These are phyloP conservation scores for Jacaranda mimosifolia DNA, from an alignment of 257 asterid species.

Conservation along the genomic window DNA sequence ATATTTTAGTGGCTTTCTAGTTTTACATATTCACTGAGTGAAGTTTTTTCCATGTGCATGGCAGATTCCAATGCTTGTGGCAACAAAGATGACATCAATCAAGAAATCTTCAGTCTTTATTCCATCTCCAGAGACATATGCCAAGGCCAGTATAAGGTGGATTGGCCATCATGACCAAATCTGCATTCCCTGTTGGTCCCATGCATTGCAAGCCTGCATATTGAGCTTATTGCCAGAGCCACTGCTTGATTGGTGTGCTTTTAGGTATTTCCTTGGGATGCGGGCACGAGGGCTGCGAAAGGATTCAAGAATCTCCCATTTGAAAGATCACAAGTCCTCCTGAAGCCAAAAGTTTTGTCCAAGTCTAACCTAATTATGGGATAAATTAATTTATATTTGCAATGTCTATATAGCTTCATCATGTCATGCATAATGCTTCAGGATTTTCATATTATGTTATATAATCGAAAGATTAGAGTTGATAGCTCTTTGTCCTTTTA, in stretches of 20 bases:
- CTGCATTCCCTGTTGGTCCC: constrained; percentile 52
- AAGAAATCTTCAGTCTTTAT: constrained; percentile 41
- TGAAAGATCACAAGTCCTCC: not conserved
- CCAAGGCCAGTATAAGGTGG: constrained; percentile 46
- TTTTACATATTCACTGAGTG: not conserved
- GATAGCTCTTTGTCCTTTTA: too few species aligned
- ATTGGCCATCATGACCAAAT: constrained; percentile 38
- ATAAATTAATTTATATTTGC: not conserved
- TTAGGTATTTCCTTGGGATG: constrained; percentile 32
- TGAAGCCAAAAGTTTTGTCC: not conserved
- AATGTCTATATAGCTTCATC: too few species aligned
- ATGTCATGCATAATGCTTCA: too few species aligned
- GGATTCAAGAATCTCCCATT: constrained; percentile 14
- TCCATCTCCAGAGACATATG: constrained; percentile 43
- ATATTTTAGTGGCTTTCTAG: too few species aligned
- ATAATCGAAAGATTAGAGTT: too few species aligned
- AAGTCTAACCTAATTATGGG: not conserved
- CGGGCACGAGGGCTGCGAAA: constrained; percentile 34
- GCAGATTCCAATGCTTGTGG: constrained; percentile 48
- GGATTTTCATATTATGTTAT: too few species aligned
- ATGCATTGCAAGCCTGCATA: constrained; percentile 38
- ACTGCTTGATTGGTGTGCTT: constrained; percentile 26
- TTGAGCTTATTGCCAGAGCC: constrained; percentile 29
- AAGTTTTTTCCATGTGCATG: not conserved
- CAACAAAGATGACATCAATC: constrained; percentile 47